A percentile compares a stretch with the other conserved stretches of the same genome.
Evolutionary conservation across 352 stramenopile species (phyloP).

Genomic region (Phytophthora macrochlamydospora): DNA sequence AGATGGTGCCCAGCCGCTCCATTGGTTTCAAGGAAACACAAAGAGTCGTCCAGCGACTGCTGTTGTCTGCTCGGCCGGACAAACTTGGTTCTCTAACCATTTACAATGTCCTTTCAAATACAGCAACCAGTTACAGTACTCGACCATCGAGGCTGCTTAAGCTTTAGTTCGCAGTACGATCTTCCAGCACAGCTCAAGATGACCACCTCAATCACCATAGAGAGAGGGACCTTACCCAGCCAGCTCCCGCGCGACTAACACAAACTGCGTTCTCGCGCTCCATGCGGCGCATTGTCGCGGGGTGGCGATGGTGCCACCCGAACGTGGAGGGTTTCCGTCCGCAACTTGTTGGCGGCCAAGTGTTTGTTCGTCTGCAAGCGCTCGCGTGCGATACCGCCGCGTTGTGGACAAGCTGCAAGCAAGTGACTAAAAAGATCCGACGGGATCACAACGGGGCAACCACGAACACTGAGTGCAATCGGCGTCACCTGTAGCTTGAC

Average conservation of each 20-base stretch:
- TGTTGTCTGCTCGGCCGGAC: neutral
- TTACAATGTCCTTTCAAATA: too few species aligned
- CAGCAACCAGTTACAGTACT: too few species aligned
- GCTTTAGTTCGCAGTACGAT: too few species aligned
- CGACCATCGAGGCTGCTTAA: too few species aligned
- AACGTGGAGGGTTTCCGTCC: conserved; percentile 8
- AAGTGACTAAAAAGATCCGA: too few species aligned
- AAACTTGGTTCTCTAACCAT: conserved; percentile 1
- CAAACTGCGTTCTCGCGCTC: conserved; percentile 8
- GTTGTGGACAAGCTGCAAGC: too few species aligned
- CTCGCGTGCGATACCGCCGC: neutral
- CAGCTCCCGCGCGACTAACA: conserved; percentile 1
- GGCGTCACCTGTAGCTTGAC: too few species aligned
- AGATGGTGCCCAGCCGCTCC: conserved; percentile 2
- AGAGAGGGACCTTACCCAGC: conserved; percentile 9
- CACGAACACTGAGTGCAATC: too few species aligned
- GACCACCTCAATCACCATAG: neutral
- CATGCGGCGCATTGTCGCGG: conserved; percentile 17
- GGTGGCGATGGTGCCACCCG: conserved; percentile 8
- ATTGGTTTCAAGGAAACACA: conserved; percentile 26
- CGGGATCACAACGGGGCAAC: too few species aligned
- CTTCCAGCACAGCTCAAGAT: too few species aligned
- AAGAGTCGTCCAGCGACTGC: neutral
- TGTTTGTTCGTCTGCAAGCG: conserved; percentile 17
- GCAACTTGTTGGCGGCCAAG: conserved; percentile 16